Percentiles rank a stretch among this genome's conserved stretches.
phyloP scores from a whole-genome alignment of 1,284 basidiomycete species.

The Heterobasidion parviporum region DNA sequence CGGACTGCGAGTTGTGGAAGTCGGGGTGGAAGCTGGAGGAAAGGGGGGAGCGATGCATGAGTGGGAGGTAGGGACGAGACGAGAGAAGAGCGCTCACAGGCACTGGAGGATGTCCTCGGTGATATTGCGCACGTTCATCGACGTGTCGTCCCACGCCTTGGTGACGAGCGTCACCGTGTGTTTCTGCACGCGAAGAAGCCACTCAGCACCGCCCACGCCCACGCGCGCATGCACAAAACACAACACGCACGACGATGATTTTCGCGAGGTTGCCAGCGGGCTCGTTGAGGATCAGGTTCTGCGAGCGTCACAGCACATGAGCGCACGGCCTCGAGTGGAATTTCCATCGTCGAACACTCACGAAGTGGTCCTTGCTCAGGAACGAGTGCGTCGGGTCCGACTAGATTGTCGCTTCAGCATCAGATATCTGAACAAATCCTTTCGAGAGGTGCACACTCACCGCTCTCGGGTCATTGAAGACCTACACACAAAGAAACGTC shows the following conservation, averaged over 20 bases:
- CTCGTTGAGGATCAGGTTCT: constrained; percentile 73
- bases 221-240: neutral
- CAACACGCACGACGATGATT: constrained; percentile 48
- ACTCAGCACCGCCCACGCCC: too few relatives aligned
- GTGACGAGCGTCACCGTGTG: constrained; percentile 57
- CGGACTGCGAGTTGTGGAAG: constrained; percentile 62
- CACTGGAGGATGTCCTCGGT: constrained; percentile 69
- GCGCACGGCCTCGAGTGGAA: neutral
- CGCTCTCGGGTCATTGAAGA: constrained; percentile 73
- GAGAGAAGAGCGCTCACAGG: constrained; percentile 38
- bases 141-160: constrained; percentile 78
- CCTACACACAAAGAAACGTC: constrained; percentile 14
- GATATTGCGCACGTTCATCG: constrained; percentile 48
- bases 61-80: neutral
- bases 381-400: constrained; percentile 84
- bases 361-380: constrained; percentile 76
- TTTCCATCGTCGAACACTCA: constrained; percentile 25
- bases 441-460: constrained; percentile 29
- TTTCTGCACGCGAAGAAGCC: constrained; percentile 23
- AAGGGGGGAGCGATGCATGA: too few relatives aligned
- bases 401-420: constrained; percentile 20
- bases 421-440: neutral
- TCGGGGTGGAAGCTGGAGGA: constrained; percentile 89
- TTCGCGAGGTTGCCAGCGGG: constrained; percentile 72
- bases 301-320: neutral